Percentiles rank a stretch among this genome's conserved stretches.
Evolutionary conservation across 352 stramenopile species (phyloP).

Genomic region (Phytophthora meadii): DNA sequence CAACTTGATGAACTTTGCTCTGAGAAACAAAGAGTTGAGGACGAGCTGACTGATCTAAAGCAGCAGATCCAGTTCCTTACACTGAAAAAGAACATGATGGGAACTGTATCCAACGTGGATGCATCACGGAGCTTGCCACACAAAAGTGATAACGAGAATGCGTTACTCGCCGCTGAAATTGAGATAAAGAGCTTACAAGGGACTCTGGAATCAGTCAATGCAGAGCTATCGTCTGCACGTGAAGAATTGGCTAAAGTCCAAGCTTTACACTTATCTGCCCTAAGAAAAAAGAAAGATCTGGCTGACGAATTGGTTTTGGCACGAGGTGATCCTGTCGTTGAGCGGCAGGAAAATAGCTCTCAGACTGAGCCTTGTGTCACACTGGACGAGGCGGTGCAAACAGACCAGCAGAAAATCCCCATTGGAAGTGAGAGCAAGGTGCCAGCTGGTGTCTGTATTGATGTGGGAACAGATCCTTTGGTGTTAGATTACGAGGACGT

Average conservation of each 20-base stretch:
- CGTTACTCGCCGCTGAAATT: constrained; percentile 19
- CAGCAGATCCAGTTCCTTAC: constrained; percentile 63
- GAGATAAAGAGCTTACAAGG: constrained; percentile 55
- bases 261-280: constrained; percentile 36
- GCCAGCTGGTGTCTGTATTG: constrained; percentile 11
- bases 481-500: constrained; percentile 19
- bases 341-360: constrained; percentile 8
- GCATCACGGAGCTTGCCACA: not conserved
- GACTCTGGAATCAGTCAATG: constrained; percentile 50
- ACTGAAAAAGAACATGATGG: constrained; percentile 55
- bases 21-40: constrained; percentile 44
- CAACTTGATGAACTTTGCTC: constrained; percentile 46
- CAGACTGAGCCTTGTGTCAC: constrained; percentile 18
- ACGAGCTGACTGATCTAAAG: constrained; percentile 51
- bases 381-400: constrained; percentile 20
- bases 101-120: constrained; percentile 5
- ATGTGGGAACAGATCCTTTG: constrained; percentile 30
- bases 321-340: constrained; percentile 11
- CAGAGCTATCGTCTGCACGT: constrained; percentile 45
- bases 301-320: constrained; percentile 41
- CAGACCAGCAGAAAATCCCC: constrained; percentile 6
- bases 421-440: constrained; percentile 2
- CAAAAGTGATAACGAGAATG: constrained; percentile 17
- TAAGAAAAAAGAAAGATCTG: constrained; percentile 62
- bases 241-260: constrained; percentile 60